Conservation (phyloP, 176 grass and related monocot species). For the Oryza rufipogon region DNA sequence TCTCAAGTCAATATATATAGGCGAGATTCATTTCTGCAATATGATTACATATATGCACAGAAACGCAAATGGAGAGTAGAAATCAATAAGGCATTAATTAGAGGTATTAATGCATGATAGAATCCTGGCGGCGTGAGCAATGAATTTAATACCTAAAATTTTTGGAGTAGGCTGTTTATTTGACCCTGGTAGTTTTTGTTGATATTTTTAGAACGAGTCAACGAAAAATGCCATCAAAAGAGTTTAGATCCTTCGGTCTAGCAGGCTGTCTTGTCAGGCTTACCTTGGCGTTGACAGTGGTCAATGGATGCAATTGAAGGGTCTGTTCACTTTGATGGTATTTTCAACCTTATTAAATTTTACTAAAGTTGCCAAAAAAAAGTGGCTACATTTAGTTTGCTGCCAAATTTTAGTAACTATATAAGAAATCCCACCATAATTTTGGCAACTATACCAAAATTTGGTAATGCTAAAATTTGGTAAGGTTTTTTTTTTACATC, state of each 20-base stretch:
- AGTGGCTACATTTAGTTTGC: too few species aligned
- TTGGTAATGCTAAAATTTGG: too few species aligned
- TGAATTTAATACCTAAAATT: not conserved
- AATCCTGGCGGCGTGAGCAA: not conserved
- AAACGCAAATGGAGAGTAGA: not conserved
- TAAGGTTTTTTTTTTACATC: too few species aligned
- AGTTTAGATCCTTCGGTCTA: not conserved
- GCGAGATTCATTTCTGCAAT: not conserved
- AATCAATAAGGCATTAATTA: not conserved
- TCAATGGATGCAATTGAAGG: not conserved
- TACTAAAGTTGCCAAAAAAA: too few species aligned
- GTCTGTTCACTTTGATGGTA: too few species aligned
- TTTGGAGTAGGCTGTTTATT: not conserved
- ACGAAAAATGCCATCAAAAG: not conserved
- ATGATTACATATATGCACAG: not conserved
- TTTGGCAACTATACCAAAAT: too few species aligned
- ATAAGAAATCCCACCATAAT: too few species aligned
- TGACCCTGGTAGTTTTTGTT: not conserved
- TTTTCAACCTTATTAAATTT: too few species aligned
- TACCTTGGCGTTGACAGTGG: not conserved
- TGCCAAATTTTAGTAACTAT: too few species aligned
- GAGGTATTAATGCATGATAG: not conserved
- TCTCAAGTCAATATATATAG: not conserved
- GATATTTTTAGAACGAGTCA: not conserved
- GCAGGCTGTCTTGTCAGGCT: too few species aligned